Evolutionary conservation across 306 rosid genomes (phyloP).

Genomic region (Boehmeria nivea): DNA sequence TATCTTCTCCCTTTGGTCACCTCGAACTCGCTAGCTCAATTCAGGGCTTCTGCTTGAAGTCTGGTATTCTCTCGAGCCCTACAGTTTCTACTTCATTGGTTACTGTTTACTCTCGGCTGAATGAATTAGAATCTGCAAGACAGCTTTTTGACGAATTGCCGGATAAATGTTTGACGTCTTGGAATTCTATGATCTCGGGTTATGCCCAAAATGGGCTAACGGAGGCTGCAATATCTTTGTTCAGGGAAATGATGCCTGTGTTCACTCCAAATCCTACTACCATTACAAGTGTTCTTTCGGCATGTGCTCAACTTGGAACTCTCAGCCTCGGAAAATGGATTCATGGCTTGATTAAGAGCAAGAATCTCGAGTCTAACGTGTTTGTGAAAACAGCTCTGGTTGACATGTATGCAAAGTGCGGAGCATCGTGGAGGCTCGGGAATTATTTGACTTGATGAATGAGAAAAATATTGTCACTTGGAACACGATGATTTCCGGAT

Average conservation of each 20-base stretch:
- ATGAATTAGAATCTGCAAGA: slow-evolving; percentile 65
- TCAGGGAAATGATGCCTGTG: slow-evolving; percentile 65
- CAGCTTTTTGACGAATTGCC: slow-evolving; percentile 72
- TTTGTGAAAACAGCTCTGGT: slow-evolving; percentile 76
- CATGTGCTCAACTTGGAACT: slow-evolving; percentile 93
- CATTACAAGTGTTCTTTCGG: slow-evolving; percentile 77
- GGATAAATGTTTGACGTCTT: slow-evolving; percentile 68
- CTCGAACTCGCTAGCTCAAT: slow-evolving; percentile 49
- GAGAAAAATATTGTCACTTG: slow-evolving; percentile 84
- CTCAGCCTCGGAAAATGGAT: slow-evolving; percentile 82
- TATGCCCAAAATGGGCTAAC: slow-evolving; percentile 84
- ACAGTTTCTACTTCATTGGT: slow-evolving; percentile 75
- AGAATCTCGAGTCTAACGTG: slow-evolving; percentile 62
- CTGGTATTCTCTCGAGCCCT: slow-evolving; percentile 50
- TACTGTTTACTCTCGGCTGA: slow-evolving; percentile 62
- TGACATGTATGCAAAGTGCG: slow-evolving; percentile 97
- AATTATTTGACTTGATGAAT: slow-evolving; percentile 56
- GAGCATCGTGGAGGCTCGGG: slow-evolving; percentile 60
- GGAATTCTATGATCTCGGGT: slow-evolving; percentile 97
- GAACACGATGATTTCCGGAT: slow-evolving; percentile 92
- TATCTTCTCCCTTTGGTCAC: slow-evolving; percentile 71
- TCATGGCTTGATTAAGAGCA: slow-evolving; percentile 62
- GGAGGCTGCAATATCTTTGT: slow-evolving; percentile 70
- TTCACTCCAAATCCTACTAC: slow-evolving; percentile 72
- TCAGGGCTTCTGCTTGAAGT: slow-evolving; percentile 62